Evolutionary conservation across 2,329 filamentous ascomycete species (phyloP).

Genomic region (Blumeria hordei): DNA sequence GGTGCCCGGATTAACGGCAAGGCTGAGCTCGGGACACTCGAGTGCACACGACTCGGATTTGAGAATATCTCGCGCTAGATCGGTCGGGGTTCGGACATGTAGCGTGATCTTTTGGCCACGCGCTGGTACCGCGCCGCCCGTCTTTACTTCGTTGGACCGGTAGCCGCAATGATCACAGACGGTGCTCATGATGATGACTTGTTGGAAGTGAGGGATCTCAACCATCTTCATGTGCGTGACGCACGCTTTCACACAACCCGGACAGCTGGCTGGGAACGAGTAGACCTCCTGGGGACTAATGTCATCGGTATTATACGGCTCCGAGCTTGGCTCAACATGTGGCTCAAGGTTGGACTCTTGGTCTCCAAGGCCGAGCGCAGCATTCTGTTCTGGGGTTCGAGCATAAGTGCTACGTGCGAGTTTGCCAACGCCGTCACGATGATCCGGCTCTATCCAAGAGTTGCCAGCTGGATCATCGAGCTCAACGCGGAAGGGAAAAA

Average conservation of each 20-base stretch:
- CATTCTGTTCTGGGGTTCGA: slow-evolving; percentile 69
- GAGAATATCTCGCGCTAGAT: slow-evolving; percentile 78
- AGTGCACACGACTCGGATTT: slow-evolving; percentile 86
- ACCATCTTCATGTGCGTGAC: slow-evolving; percentile 97
- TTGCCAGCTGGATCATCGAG: slow-evolving; percentile 87
- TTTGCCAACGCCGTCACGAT: slow-evolving; percentile 59
- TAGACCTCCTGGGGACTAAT: slow-evolving; percentile 86
- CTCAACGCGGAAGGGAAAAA: slow-evolving; percentile 69
- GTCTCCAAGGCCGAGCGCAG: slow-evolving; percentile 50
- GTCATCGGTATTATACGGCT: slow-evolving; percentile 33
- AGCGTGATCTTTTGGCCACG: slow-evolving; percentile 68
- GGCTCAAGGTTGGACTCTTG: slow-evolving; percentile 28
- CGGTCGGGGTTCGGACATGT: slow-evolving; percentile 39
- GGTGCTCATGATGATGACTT: slow-evolving; percentile 88
- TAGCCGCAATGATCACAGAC: slow-evolving; percentile 83
- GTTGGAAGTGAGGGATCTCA: slow-evolving; percentile 92
- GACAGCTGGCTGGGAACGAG: slow-evolving; percentile 74
- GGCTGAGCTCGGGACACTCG: slow-evolving; percentile 63
- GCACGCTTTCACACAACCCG: slow-evolving; percentile 68
- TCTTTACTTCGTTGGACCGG: slow-evolving; percentile 92
- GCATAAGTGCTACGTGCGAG: slow-evolving; percentile 70
- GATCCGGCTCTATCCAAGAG: slow-evolving; percentile 81
- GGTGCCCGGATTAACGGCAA: slow-evolving; percentile 78
- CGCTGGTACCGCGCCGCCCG: slow-evolving; percentile 73
- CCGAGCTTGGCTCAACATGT: slow-evolving; percentile 18